These are phyloP conservation scores for Xerocomellus dryophilus DNA, from an alignment of 768 basidiomycete genomes.

Conservation along the genomic window DNA sequence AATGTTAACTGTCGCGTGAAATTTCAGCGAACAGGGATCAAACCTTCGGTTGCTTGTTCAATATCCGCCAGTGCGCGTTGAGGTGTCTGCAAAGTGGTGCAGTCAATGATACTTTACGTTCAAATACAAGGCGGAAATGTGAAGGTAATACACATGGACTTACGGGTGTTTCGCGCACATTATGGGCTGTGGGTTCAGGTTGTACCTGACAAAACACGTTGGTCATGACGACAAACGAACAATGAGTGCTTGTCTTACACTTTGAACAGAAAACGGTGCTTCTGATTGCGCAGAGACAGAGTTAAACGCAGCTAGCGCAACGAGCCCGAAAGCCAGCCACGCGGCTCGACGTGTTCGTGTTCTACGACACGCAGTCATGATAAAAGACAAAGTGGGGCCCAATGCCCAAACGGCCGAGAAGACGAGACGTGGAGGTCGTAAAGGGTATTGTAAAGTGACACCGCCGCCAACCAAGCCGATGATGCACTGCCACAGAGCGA, in stretches of 20 bases:
- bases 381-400: background rate
- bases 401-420: background rate
- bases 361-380: conserved; percentile 22
- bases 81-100: conserved; percentile 10
- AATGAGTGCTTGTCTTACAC: conserved; percentile 8
- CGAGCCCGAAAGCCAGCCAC: conserved; percentile 61
- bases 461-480: too few species aligned
- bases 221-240: background rate
- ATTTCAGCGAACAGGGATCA: background rate
- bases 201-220: conserved; percentile 10
- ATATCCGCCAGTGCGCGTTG: conserved; percentile 21
- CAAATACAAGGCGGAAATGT: background rate
- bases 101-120: background rate
- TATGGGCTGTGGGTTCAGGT: conserved; percentile 6
- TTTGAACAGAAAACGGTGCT: conserved; percentile 11
- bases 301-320: conserved; percentile 47
- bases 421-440: background rate
- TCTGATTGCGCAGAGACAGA: conserved; percentile 42
- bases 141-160: background rate
- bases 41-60: conserved; percentile 55
- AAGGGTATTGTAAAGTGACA: background rate
- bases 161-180: conserved; percentile 16
- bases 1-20: conserved; percentile 1
- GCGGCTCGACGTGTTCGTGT: conserved; percentile 41
- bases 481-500: conserved; percentile 15